A percentile compares a stretch with the other conserved stretches of the same genome.
Conservation (phyloP, 2,329 filamentous ascomycete species). For the Trichoderma hamatum region DNA sequence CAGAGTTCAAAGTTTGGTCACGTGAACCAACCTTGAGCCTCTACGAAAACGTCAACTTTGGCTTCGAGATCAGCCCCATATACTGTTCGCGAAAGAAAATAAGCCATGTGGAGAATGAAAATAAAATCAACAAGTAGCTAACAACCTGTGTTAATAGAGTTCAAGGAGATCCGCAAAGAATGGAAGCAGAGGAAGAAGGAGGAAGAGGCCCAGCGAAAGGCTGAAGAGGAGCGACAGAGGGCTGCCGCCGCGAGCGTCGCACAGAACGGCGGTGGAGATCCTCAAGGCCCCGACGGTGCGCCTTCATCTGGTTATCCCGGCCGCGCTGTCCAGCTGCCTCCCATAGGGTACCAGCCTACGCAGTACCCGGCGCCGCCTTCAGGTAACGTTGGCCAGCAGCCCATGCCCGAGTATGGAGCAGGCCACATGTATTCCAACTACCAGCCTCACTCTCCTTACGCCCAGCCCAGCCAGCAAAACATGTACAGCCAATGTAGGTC, state of each 20-base stretch:
- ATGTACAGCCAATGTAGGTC: constrained; percentile 64
- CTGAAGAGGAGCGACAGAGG: constrained; percentile 81
- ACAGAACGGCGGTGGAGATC: constrained; percentile 53
- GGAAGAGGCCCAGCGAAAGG: constrained; percentile 86
- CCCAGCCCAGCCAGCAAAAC: constrained; percentile 57
- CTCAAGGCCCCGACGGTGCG: constrained; percentile 48
- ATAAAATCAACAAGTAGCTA: neutral
- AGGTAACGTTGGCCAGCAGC: constrained; percentile 54
- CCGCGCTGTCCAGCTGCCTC: constrained; percentile 67
- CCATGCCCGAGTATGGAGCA: constrained; percentile 57
- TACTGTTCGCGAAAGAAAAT: neutral
- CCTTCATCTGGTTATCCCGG: constrained; percentile 59
- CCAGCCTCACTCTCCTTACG: constrained; percentile 62
- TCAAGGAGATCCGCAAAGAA: constrained; percentile 98
- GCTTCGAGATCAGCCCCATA: neutral
- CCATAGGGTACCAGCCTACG: constrained; percentile 70
- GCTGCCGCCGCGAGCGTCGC: constrained; percentile 56
- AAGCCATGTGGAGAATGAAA: neutral
- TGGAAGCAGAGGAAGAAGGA: constrained; percentile 99
- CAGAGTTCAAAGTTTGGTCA: neutral
- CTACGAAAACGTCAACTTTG: neutral
- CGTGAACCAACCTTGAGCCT: neutral
- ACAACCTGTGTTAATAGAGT: constrained; percentile 65
- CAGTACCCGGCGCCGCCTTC: constrained; percentile 69
- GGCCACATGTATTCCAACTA: constrained; percentile 62